phyloP scores from a whole-genome alignment of 1,284 basidiomycete species.

The Grifola frondosa region DNA sequence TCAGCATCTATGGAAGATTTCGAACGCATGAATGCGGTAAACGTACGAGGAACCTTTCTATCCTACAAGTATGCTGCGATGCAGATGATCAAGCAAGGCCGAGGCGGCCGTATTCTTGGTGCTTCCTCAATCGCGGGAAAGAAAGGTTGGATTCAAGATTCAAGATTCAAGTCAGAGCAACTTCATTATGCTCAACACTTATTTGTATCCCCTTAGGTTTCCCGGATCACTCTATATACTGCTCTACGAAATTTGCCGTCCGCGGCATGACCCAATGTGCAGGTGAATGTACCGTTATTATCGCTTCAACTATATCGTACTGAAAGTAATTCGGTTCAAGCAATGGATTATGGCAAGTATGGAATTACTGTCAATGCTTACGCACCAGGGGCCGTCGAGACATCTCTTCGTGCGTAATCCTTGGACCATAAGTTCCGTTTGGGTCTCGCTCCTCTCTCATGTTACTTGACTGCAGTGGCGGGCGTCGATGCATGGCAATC shows the following conservation, averaged over 20 bases:
- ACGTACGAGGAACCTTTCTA: slow-evolving; percentile 32
- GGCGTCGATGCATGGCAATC: too few species aligned
- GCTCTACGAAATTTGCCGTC: slow-evolving; percentile 25
- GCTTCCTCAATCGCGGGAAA: slow-evolving; percentile 19
- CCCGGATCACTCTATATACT: slow-evolving; percentile 17
- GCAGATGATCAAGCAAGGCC: slow-evolving; percentile 34
- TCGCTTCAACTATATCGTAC: too few species aligned
- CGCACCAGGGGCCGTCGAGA: slow-evolving; percentile 22
- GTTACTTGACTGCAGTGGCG: too few species aligned
- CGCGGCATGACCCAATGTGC: slow-evolving; percentile 24
- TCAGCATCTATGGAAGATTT: too few species aligned
- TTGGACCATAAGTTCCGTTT: not conserved
- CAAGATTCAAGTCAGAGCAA: too few species aligned
- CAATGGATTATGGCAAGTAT: slow-evolving; percentile 23
- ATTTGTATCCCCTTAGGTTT: slow-evolving; percentile 1
- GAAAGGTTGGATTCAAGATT: slow-evolving; percentile 9
- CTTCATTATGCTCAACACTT: not conserved
- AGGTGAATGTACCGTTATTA: too few species aligned
- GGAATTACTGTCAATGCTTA: slow-evolving; percentile 26
- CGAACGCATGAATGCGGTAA: slow-evolving; percentile 28
- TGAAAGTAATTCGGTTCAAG: too few species aligned
- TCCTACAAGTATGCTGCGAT: slow-evolving; percentile 35
- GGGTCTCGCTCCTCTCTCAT: not conserved
- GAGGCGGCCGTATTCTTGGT: slow-evolving; percentile 34
- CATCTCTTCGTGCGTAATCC: not conserved